phyloP scores from a whole-genome alignment of 2,329 filamentous ascomycete genomes.

The Aspergillus vadensis region DNA sequence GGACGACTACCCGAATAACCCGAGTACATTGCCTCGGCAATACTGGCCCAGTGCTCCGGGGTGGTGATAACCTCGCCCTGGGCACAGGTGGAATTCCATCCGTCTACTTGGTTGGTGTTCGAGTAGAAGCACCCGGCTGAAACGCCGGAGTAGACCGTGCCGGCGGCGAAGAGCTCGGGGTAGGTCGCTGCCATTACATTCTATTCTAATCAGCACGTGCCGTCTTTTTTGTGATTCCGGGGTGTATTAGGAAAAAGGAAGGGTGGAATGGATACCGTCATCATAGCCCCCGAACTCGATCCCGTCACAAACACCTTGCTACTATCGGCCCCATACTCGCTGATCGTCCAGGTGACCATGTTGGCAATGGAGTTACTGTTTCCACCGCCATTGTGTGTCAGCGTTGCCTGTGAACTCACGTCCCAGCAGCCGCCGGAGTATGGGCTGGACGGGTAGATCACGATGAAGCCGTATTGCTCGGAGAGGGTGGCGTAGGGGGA shows the following conservation, averaged over 20 bases:
- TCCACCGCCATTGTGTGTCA: constrained; percentile 41
- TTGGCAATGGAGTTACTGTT: constrained; percentile 45
- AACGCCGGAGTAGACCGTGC: constrained; percentile 22
- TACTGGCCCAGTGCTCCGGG: constrained; percentile 23
- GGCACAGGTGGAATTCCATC: constrained; percentile 29
- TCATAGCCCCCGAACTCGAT: constrained; percentile 24
- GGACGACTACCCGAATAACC: constrained; percentile 52
- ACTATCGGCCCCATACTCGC: constrained; percentile 36
- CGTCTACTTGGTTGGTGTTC: constrained; percentile 17
- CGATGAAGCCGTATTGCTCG: constrained; percentile 44
- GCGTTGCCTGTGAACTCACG: constrained; percentile 48
- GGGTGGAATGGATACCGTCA: constrained; percentile 22
- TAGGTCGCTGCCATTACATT: constrained; percentile 28
- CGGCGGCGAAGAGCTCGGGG: constrained; percentile 28
- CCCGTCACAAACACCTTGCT: constrained; percentile 27
- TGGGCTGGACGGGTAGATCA: constrained; percentile 59
- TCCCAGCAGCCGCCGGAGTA: constrained; percentile 62
- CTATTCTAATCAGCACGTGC: constrained; percentile 10
- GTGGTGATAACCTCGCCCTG: constrained; percentile 22
- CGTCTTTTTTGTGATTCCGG: no score
- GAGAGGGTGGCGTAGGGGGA: constrained; percentile 58
- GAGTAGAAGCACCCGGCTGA: constrained; percentile 27
- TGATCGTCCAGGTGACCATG: constrained; percentile 41
- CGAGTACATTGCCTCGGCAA: constrained; percentile 27
- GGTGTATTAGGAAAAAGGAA: no score